These are phyloP conservation scores for Blepharisma japonicum DNA, from an alignment of 73 alveolate species.

Conservation along the genomic window DNA sequence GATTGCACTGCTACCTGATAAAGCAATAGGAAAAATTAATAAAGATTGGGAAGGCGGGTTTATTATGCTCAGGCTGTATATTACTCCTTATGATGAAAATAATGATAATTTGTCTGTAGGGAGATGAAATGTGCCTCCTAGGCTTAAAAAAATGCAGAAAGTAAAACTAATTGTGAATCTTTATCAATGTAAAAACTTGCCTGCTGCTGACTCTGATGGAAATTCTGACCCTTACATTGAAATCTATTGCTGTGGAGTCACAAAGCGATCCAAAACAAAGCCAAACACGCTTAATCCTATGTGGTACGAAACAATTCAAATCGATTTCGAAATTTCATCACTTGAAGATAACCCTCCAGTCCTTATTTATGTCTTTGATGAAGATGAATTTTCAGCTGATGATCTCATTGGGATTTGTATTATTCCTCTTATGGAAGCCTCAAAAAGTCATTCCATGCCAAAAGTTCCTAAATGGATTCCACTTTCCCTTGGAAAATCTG, in stretches of 20 bases:
- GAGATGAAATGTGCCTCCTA: slow-evolving; percentile 36
- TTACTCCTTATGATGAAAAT: slow-evolving; percentile 18
- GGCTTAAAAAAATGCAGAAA: slow-evolving; percentile 26
- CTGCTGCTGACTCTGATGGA: slow-evolving; percentile 87
- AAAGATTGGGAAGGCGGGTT: slow-evolving; percentile 49
- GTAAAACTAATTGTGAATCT: slow-evolving; percentile 54
- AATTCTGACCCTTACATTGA: slow-evolving; percentile 75
- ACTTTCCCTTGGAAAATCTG: neutral
- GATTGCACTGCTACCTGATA: slow-evolving; percentile 28
- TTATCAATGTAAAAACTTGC: slow-evolving; percentile 82
- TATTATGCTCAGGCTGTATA: slow-evolving; percentile 38
- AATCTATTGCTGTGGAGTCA: slow-evolving; percentile 40
- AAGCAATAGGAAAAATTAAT: slow-evolving; percentile 40
- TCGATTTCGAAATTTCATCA: slow-evolving; percentile 34
- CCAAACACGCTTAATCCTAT: slow-evolving; percentile 59
- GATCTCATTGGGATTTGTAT: slow-evolving; percentile 66
- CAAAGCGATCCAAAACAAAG: slow-evolving; percentile 34
- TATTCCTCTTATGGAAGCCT: slow-evolving; percentile 36
- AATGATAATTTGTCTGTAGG: slow-evolving; percentile 11
- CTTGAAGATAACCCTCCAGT: slow-evolving; percentile 62
- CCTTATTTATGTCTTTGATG: slow-evolving; percentile 45
- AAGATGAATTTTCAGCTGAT: slow-evolving; percentile 43
- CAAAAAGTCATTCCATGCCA: neutral
- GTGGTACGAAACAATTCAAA: slow-evolving; percentile 46
- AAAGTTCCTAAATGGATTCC: neutral